Evolutionary conservation across 495 filamentous ascomycete species (phyloP), one percentile per base, ranked within the genome.

Genomic region (Neurospora tetraspora): DNA sequence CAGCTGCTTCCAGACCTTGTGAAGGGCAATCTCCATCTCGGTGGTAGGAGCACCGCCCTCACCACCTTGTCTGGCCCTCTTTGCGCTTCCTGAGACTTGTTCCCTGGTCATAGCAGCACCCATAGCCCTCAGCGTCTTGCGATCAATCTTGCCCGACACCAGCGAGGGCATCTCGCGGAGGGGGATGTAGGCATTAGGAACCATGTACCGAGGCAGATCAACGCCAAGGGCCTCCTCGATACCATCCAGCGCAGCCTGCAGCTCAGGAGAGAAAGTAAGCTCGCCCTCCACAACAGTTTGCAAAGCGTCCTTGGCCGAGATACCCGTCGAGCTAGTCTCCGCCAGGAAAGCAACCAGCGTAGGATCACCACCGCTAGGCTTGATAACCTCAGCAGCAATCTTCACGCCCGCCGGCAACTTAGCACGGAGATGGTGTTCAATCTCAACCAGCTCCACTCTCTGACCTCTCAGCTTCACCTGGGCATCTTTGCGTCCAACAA

Each of bases 381-480:
- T 82, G 65, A 86, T 82, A 23, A 85, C 81, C 71, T 86, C 85
- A n/a, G 79, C 82, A 0, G 78, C 81, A 3, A 84, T 74, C 20
- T 79, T 78, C 36, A 77, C 79, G 0, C 76, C 80, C 0, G 59
- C 68, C 0, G 82, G 82, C 4, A 86, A 73, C 37, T 80, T 78
- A 23, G 78, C 78, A 2, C 75, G 75, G 74, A 87, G 73, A 68
- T 89, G 86, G 71, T 88, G 85, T 78, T 92, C 90, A 69, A 92
- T 87, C 72, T 92, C 90, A 23, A 85, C 87, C 11, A 91, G 78
- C 71, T 92, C 90, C 71, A 92, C 86, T 6, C 90, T 83, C 74
- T 91, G 88, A 3, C 90, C 90, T 23, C 88, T 86, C 10, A 92
- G 80, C 77, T 92, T 92, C 37, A 91, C 86, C 73, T 91, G 89